A percentile compares a stretch with the other conserved stretches of the same genome.
Conservation (phyloP, 108 stramenopile genomes). For the Chaetoceros tenuissimus region DNA sequence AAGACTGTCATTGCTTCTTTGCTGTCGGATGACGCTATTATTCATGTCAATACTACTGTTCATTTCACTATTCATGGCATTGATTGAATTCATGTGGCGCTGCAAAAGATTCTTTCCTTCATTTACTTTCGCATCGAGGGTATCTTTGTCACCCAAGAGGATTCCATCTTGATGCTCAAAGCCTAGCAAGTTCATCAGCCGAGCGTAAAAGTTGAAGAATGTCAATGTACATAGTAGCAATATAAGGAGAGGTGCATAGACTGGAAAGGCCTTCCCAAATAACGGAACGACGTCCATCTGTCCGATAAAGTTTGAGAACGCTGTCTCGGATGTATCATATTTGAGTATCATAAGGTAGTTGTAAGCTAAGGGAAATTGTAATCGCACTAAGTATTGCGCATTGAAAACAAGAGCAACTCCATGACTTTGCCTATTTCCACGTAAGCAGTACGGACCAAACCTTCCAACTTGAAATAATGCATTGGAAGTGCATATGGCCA, state of each 20-base stretch:
- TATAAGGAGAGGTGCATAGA: conserved; percentile 48
- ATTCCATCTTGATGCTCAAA: conserved; percentile 55
- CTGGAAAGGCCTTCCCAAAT: conserved; percentile 45
- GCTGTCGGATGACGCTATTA: no score
- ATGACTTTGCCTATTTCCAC: conserved; percentile 30
- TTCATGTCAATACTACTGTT: neutral
- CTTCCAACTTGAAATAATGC: conserved; percentile 39
- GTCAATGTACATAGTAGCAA: conserved; percentile 40
- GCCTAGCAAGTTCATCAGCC: conserved; percentile 29
- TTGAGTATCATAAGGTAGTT: conserved; percentile 60
- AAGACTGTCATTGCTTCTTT: no score
- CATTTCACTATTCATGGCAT: neutral
- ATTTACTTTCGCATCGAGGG: conserved; percentile 34
- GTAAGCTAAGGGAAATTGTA: conserved; percentile 62
- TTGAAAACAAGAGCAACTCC: conserved; percentile 66
- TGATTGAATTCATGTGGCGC: conserved; percentile 5
- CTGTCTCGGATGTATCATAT: conserved; percentile 28
- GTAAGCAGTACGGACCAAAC: conserved; percentile 39
- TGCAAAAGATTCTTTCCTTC: conserved; percentile 42
- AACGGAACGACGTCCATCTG: conserved; percentile 50
- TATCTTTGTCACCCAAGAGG: conserved; percentile 31
- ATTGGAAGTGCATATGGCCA: conserved; percentile 41
- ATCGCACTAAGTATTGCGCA: conserved; percentile 65
- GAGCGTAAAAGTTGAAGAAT: conserved; percentile 37
- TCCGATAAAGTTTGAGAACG: conserved; percentile 37